Percentiles rank a stretch among this genome's conserved stretches.
These are phyloP conservation scores for Penicillium ochrochloron DNA, from an alignment of 495 filamentous ascomycete genomes.

Conservation along the genomic window DNA sequence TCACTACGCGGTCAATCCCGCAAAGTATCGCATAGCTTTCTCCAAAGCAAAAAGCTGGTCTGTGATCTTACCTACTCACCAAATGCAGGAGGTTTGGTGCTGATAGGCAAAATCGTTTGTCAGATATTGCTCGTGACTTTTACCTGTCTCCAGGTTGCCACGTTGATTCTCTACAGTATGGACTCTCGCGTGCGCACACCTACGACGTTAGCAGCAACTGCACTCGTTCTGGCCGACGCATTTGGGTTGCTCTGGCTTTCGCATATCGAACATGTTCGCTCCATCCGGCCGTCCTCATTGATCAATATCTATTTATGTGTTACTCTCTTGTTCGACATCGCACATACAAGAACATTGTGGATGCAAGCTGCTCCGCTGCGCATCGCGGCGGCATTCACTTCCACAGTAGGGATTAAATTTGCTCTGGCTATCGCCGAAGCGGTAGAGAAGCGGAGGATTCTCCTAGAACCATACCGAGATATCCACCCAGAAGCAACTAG, in stretches of 20 bases:
- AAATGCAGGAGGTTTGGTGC: too few species aligned
- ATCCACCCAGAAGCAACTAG: too few species aligned
- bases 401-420: too few species aligned
- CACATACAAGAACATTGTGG: constrained; percentile 12
- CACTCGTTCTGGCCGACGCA: background rate
- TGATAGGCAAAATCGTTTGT: too few species aligned
- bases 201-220: background rate
- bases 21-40: too few species aligned
- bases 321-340: constrained; percentile 21
- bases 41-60: too few species aligned
- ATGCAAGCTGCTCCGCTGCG: background rate
- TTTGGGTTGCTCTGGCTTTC: background rate
- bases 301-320: constrained; percentile 25
- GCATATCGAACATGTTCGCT: constrained; percentile 26
- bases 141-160: background rate
- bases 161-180: background rate
- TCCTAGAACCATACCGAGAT: too few species aligned
- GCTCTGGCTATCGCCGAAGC: too few species aligned
- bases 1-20: too few species aligned
- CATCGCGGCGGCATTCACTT: background rate
- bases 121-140: too few species aligned
- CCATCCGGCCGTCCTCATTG: constrained; percentile 27
- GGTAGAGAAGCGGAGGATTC: too few species aligned
- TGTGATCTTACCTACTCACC: too few species aligned
- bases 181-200: background rate